phyloP scores from a whole-genome alignment of 345 rosid genomes.

The Rubroshorea leprosula region DNA sequence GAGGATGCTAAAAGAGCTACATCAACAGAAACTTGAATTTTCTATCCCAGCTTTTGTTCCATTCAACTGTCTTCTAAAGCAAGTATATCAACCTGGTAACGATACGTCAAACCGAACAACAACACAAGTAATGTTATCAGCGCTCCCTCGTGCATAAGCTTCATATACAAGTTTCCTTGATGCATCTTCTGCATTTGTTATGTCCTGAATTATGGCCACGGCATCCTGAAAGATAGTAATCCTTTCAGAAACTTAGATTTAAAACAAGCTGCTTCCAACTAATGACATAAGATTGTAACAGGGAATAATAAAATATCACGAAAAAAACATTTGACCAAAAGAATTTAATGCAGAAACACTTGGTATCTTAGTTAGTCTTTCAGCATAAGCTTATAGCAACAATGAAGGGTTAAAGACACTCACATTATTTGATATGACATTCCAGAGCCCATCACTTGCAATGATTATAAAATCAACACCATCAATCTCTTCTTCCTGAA shows the following conservation, averaged over 20 bases:
- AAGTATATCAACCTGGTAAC: neutral
- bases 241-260: no score
- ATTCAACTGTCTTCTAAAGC: neutral
- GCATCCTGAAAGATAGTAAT: constrained; percentile 45
- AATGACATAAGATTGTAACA: no score
- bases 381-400: no score
- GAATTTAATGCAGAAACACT: no score
- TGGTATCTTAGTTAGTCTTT: no score
- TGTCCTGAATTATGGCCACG: constrained; percentile 31
- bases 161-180: constrained; percentile 40
- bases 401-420: neutral
- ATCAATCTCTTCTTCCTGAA: constrained; percentile 48
- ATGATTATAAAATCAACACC: constrained; percentile 48
- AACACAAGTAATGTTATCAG: constrained; percentile 48
- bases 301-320: no score
- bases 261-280: no score
- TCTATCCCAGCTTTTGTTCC: neutral
- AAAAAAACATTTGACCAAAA: no score
- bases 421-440: constrained; percentile 52
- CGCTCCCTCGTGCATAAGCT: constrained; percentile 40
- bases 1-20: no score
- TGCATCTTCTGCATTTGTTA: constrained; percentile 39
- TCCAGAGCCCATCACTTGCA: constrained; percentile 65
- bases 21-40: neutral
- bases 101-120: constrained; percentile 31